phyloP scores from a whole-genome alignment of 1,139 yeast species.

The Suhomyces panamericanus region DNA sequence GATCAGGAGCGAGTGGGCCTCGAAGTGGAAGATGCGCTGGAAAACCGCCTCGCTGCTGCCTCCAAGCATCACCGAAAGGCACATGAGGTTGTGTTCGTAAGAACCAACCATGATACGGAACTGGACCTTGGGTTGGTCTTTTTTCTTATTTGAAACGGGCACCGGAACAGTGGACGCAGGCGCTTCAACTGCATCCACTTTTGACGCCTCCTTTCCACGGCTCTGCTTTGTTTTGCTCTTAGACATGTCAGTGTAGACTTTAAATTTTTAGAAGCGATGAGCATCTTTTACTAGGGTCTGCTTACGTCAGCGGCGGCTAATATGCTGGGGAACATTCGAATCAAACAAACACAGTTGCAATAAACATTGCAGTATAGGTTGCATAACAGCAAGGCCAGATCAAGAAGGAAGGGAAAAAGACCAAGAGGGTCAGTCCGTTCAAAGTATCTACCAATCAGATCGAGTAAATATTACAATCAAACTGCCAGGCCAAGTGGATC shows the following conservation, averaged over 20 bases:
- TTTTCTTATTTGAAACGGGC: not conserved
- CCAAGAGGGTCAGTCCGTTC: too few relatives aligned
- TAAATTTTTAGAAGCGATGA: constrained; percentile 2
- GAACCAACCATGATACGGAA: constrained; percentile 91
- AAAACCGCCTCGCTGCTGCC: constrained; percentile 54
- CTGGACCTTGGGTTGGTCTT: constrained; percentile 22
- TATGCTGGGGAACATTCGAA: not conserved
- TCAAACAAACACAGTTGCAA: too few relatives aligned
- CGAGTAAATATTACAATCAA: too few relatives aligned
- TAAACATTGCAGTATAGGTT: too few relatives aligned
- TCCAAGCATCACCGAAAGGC: constrained; percentile 69
- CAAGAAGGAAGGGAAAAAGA: too few relatives aligned
- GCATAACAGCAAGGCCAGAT: too few relatives aligned
- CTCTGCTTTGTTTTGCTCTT: constrained; percentile 3
- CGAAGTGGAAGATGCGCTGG: constrained; percentile 93
- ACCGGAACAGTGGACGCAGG: not conserved
- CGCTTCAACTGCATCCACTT: not conserved
- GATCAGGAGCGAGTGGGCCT: constrained; percentile 88
- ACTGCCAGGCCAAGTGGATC: too few relatives aligned
- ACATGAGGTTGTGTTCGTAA: constrained; percentile 87
- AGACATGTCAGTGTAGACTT: constrained; percentile 1
- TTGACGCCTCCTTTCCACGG: constrained; percentile 1
- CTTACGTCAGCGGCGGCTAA: not conserved
- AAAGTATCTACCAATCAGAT: too few relatives aligned
- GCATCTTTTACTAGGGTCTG: not conserved